These are phyloP conservation scores for Biancaea sappan DNA, from an alignment of 306 rosid genomes.

Conservation along the genomic window DNA sequence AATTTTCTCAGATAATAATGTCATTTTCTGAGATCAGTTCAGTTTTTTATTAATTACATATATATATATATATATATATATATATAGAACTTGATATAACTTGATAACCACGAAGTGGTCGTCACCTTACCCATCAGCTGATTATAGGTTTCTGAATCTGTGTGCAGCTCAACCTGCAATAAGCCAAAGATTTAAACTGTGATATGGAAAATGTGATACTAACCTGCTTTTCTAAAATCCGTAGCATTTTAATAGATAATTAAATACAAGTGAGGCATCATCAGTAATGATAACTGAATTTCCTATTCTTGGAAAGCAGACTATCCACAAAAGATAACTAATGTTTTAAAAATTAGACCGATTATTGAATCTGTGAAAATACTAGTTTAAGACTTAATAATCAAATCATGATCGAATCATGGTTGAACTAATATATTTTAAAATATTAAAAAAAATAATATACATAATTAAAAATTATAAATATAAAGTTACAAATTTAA, in stretches of 20 bases:
- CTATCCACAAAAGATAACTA: not conserved
- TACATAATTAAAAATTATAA: too few relatives aligned
- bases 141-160: slow-evolving; percentile 64
- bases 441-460: too few relatives aligned
- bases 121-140: slow-evolving; percentile 63
- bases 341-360: too few relatives aligned
- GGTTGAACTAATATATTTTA: too few relatives aligned
- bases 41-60: not conserved
- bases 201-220: slow-evolving; percentile 21
- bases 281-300: slow-evolving; percentile 3
- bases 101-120: not conserved
- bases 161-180: slow-evolving; percentile 74
- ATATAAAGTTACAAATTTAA: too few relatives aligned
- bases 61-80: not conserved
- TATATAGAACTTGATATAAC: not conserved
- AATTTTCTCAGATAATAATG: slow-evolving; percentile 30
- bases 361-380: too few relatives aligned
- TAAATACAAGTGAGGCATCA: not conserved
- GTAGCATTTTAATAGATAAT: slow-evolving; percentile 3
- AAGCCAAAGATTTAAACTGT: slow-evolving; percentile 25
- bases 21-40: slow-evolving; percentile 7
- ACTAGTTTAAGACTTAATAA: too few relatives aligned
- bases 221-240: not conserved
- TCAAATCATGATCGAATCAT: too few relatives aligned
- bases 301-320: not conserved